Percentiles rank a stretch among this genome's conserved stretches.
phyloP scores from a whole-genome alignment of 1,139 yeast species.

The Meyerozyma athensensis region DNA sequence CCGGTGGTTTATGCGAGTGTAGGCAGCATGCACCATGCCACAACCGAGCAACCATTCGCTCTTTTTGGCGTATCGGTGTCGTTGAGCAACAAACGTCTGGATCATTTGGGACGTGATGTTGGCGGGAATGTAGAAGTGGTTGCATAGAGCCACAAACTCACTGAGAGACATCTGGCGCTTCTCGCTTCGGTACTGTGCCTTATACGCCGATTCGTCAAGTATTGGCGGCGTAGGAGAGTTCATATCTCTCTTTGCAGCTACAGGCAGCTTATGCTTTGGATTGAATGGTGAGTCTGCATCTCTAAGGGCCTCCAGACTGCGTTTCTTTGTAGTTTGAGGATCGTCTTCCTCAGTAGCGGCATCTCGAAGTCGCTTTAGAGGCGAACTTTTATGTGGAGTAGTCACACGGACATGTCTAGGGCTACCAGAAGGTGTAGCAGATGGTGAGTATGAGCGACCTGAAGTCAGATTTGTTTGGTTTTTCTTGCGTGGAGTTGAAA shows the following conservation, averaged over 20 bases:
- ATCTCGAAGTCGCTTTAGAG: conserved; percentile 26
- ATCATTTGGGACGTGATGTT: conserved; percentile 46
- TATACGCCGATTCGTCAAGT: conserved; percentile 11
- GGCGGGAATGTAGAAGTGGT: conserved; percentile 57
- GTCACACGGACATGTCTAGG: conserved; percentile 10
- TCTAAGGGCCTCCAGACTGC: conserved; percentile 8
- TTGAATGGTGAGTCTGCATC: conserved; percentile 32
- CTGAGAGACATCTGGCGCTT: conserved; percentile 33
- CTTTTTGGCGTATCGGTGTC: conserved; percentile 45
- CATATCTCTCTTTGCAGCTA: conserved; percentile 6
- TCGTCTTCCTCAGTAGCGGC: conserved; percentile 13
- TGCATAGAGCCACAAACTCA: conserved; percentile 56
- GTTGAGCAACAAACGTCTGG: conserved; percentile 46
- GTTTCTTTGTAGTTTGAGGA: conserved; percentile 4
- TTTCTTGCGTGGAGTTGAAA: conserved; percentile 23
- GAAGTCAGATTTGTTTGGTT: not conserved
- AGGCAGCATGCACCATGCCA: conserved; percentile 60
- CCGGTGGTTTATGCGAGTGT: conserved; percentile 48
- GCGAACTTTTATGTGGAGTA: conserved; percentile 21
- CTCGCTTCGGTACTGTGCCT: conserved; percentile 18
- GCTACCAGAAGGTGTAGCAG: conserved; percentile 7
- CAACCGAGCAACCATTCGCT: conserved; percentile 68
- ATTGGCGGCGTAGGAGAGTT: conserved; percentile 8
- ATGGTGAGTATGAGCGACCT: conserved; percentile 10
- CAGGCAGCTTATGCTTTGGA: conserved; percentile 14